Evolutionary conservation across 352 stramenopile species (phyloP), one percentile per base, ranked within the genome.

Genomic region (Aphanomyces euteiches): DNA sequence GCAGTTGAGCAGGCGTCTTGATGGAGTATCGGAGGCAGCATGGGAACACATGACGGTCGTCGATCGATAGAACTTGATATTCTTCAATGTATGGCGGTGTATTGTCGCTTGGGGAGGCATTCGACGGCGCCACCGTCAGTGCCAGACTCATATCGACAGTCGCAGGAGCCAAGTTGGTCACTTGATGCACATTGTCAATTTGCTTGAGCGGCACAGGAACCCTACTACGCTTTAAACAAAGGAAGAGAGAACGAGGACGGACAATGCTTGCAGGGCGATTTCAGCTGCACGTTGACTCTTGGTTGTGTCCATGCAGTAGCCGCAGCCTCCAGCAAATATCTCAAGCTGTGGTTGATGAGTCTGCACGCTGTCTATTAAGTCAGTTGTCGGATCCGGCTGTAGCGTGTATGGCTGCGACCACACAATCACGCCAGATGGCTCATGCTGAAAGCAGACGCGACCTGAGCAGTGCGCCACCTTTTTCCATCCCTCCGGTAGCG

Each of bases 1-100:
- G 74, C n/a, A 94, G 83, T 77, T 94, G 87, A 10, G 85, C 87
- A 1, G 87, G 87, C 1, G 87, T 94, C 75, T 92, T 92, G 66
- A 91, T 80, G 5, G 79, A 84, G 41, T 92, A 74, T 47, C 90
- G 79, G 75, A 92, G 84, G 64, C 84, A 94, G 19, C 74, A 80
- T 81, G 92, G 50, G 36, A 94, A 70, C 38, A 94, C 78, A 39
- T 82, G 74, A 5, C 79, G 76, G 56, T 94, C 87, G 6, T 73
- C 68, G 37, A 92, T 88, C 4, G 76, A n/a, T 5, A 94, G 73
- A 43, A 57, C 79, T 67, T 87, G 86, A 69, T 92, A 94, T 21
- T 88, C 81, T n/a, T n/a, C n/a, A n/a, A n/a, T n/a, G n/a, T n/a
- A n/a, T n/a, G n/a, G n/a, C n/a, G n/a, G n/a, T n/a, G n/a, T n/a